A percentile compares a stretch with the other conserved stretches of the same genome.
Evolutionary conservation across 345 rosid genomes (phyloP).

Genomic region (Angophora floribunda): DNA sequence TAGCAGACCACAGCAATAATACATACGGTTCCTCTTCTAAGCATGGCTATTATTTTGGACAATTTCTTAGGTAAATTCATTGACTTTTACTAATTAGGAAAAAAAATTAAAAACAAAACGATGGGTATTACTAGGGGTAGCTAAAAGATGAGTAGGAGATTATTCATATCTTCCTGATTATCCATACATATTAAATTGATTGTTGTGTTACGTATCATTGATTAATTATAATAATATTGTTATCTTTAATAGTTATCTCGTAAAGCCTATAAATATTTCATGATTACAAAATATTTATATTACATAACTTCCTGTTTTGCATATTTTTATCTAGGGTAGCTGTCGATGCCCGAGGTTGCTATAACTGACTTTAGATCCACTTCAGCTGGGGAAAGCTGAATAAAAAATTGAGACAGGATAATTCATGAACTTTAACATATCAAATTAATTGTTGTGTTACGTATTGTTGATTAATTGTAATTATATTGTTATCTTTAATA

Average conservation of each 20-base stretch:
- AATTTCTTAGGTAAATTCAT: neutral
- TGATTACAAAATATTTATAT: accelerated
- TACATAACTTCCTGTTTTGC: neutral
- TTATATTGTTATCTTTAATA: neutral
- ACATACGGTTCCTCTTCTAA: neutral
- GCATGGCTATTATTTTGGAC: neutral
- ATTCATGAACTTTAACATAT: too few species aligned
- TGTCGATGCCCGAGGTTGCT: neutral
- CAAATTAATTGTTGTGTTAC: neutral
- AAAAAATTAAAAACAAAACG: neutral
- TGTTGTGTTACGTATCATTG: neutral
- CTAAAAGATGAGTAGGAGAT: neutral
- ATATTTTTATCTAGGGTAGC: neutral
- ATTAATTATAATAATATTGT: neutral
- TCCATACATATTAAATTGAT: neutral
- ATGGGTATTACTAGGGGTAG: neutral
- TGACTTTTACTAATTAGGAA: neutral
- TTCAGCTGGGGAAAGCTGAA: neutral
- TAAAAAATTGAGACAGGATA: too few species aligned
- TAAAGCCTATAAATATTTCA: neutral
- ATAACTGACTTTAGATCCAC: neutral
- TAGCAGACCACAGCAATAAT: accelerated
- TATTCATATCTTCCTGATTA: neutral
- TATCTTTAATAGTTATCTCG: neutral
- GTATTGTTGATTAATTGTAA: neutral